Conservation (phyloP, 768 basidiomycete species). For the Suillus subalutaceus region DNA sequence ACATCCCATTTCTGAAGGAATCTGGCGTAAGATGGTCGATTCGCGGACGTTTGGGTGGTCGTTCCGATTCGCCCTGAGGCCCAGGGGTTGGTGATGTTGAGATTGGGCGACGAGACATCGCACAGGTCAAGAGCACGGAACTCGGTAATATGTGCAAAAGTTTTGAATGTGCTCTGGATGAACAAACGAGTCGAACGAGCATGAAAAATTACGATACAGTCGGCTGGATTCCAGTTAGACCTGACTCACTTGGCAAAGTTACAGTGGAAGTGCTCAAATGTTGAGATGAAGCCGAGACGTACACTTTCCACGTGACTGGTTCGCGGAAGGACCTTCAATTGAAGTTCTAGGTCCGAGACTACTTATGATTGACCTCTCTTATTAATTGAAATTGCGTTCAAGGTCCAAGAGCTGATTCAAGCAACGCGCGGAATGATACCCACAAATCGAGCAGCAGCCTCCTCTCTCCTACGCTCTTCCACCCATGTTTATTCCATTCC, state of each 20-base stretch:
- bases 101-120: constrained; percentile 56
- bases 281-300: neutral
- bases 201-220: neutral
- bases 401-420: neutral
- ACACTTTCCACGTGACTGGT: neutral
- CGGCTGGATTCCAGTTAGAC: neutral
- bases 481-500: neutral
- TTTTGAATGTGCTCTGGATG: neutral
- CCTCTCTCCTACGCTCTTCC: constrained; percentile 23
- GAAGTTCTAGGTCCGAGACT: neutral
- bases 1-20: constrained; percentile 86
- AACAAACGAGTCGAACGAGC: neutral
- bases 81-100: constrained; percentile 47
- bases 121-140: neutral
- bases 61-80: constrained; percentile 19
- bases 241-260: neutral
- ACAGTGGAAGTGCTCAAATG: neutral
- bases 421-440: constrained; percentile 29
- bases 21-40: constrained; percentile 63
- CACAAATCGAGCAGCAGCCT: constrained; percentile 29
- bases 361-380: neutral
- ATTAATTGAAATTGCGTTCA: neutral
- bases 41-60: constrained; percentile 54
- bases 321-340: constrained; percentile 4
- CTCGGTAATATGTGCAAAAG: neutral